phyloP scores from a whole-genome alignment of 139 green algal genomes.

The Micromonas commoda region DNA sequence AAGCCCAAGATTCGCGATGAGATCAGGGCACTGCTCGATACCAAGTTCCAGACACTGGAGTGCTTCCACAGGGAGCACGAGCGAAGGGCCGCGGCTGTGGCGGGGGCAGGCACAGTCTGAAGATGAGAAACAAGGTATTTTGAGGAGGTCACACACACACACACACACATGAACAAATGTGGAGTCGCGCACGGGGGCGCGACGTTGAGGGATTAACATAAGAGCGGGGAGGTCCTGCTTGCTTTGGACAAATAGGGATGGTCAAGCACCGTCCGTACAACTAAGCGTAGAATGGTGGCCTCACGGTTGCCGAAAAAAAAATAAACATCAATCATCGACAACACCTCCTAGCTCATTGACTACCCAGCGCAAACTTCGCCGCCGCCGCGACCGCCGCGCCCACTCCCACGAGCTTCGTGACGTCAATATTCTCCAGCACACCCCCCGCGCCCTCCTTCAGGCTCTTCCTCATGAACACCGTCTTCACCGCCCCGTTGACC shows the following conservation, averaged over 20 bases:
- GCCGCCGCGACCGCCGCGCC: background rate
- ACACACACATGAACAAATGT: too few species aligned
- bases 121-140: too few species aligned
- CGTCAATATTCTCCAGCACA: background rate
- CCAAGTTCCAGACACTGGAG: constrained; percentile 61
- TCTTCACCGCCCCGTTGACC: background rate
- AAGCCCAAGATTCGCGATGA: constrained; percentile 35
- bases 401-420: background rate
- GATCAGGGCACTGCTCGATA: constrained; percentile 60
- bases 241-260: too few species aligned
- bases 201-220: background rate
- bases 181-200: background rate
- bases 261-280: too few species aligned
- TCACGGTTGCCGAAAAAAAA: background rate
- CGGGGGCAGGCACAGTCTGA: too few species aligned
- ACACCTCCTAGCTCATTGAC: background rate
- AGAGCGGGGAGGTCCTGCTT: too few species aligned
- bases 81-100: too few species aligned
- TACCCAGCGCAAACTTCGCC: background rate
- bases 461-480: constrained; percentile 13
- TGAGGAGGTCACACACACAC: too few species aligned
- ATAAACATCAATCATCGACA: background rate
- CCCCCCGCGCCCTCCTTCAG: background rate
- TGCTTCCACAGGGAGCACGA: constrained; percentile 52
- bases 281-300: background rate